phyloP scores from a whole-genome alignment of 2,329 filamentous ascomycete genomes.

The Alternaria tenuissima region DNA sequence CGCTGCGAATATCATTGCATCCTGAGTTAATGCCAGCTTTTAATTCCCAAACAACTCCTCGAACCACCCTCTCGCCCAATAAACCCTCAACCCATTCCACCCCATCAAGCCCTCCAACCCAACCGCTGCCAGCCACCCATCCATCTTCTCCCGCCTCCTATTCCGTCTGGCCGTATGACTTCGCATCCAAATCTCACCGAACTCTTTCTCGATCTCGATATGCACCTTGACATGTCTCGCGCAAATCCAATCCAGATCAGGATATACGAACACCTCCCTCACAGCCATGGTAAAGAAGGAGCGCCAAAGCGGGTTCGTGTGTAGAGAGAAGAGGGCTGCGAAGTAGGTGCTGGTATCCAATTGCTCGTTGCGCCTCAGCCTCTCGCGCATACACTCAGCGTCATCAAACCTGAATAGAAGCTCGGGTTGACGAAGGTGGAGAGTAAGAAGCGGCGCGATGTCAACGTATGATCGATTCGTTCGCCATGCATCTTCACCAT shows the following conservation, averaged over 20 bases:
- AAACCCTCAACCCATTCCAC: neutral
- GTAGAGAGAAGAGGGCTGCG: neutral
- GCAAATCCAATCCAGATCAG: neutral
- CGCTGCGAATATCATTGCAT: neutral
- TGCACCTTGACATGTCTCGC: neutral
- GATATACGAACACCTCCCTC: neutral
- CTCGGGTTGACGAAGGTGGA: neutral
- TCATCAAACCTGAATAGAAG: neutral
- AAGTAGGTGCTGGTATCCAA: neutral
- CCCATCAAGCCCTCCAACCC: neutral
- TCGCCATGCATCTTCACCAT: no score
- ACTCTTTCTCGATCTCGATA: neutral
- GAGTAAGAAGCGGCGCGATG: neutral
- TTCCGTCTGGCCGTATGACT: neutral
- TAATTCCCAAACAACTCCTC: neutral
- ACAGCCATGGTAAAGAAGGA: neutral
- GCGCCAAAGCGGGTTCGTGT: neutral
- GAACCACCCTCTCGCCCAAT: neutral
- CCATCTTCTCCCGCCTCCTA: neutral
- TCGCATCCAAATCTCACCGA: neutral
- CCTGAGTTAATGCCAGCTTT: neutral
- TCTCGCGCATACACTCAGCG: neutral
- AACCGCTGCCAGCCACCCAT: neutral
- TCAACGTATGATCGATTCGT: no score
- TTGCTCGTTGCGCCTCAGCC: neutral